Evolutionary conservation across 306 rosid genomes (phyloP).

Genomic region (Acacia acuminata): DNA sequence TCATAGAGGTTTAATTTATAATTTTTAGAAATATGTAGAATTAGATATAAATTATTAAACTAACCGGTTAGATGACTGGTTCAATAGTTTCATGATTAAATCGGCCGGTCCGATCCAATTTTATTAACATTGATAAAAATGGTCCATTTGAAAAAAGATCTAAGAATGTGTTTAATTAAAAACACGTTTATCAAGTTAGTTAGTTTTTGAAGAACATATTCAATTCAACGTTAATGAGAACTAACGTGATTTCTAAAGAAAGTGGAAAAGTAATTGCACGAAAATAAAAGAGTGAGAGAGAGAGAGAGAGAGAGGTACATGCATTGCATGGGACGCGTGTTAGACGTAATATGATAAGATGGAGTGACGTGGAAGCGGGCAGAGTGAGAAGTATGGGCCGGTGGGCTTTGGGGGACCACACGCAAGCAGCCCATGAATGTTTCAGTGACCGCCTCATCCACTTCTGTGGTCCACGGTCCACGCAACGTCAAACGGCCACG

Average conservation of each 20-base stretch:
- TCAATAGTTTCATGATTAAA: no score
- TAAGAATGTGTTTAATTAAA: no score
- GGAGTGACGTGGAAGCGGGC: background rate
- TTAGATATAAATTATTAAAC: no score
- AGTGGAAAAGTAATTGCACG: background rate
- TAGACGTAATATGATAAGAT: background rate
- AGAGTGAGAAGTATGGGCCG: background rate
- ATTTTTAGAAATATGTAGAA: no score
- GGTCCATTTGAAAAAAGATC: background rate
- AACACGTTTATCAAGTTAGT: no score
- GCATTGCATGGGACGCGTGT: background rate
- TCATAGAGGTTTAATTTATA: no score
- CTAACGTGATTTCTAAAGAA: background rate
- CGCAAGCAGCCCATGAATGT: background rate
- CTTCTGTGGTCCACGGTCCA: conserved; percentile 17
- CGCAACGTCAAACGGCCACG: background rate
- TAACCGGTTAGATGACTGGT: no score
- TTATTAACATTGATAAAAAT: no score
- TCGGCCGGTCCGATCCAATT: no score
- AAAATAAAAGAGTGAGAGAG: background rate
- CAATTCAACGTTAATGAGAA: no score
- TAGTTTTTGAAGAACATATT: no score
- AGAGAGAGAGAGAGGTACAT: background rate
- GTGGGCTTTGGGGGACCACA: background rate
- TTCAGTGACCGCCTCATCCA: background rate